A percentile compares a stretch with the other conserved stretches of the same genome.
These are phyloP conservation scores for Liquidambar formosana DNA, from an alignment of 164 flowering plant species.

Conservation along the genomic window DNA sequence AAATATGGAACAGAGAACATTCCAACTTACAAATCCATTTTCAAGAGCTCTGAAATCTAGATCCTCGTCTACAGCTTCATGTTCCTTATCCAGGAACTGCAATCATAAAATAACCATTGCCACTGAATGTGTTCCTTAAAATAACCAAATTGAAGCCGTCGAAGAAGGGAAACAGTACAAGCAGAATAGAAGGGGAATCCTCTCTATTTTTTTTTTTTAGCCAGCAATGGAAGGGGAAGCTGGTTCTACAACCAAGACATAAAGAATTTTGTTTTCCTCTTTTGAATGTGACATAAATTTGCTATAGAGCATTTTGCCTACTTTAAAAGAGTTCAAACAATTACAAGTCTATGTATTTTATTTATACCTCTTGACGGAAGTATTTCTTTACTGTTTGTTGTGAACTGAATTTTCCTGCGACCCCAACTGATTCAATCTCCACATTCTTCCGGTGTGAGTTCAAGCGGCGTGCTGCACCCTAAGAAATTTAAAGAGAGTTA, in stretches of 20 bases:
- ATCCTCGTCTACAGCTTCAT: slow-evolving; percentile 13
- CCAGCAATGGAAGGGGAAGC: too few species aligned
- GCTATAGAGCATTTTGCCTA: too few species aligned
- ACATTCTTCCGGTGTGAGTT: slow-evolving; percentile 68
- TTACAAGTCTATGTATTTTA: too few species aligned
- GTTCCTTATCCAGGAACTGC: slow-evolving; percentile 18
- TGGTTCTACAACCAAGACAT: too few species aligned
- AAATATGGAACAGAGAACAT: neutral
- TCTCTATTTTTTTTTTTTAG: too few species aligned
- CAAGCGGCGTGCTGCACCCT: slow-evolving; percentile 98
- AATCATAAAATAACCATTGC: neutral
- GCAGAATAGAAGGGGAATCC: too few species aligned
- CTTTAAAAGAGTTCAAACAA: too few species aligned
- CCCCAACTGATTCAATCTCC: slow-evolving; percentile 80
- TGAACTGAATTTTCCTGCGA: slow-evolving; percentile 60
- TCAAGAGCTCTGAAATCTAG: slow-evolving; percentile 20
- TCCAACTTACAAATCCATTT: slow-evolving; percentile 21
- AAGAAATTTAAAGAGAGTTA: slow-evolving; percentile 3
- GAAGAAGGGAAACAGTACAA: too few species aligned
- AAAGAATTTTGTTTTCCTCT: too few species aligned
- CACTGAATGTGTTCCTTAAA: too few species aligned
- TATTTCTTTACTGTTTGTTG: slow-evolving; percentile 56
- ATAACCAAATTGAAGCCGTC: too few species aligned
- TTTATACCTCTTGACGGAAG: slow-evolving; percentile 79
- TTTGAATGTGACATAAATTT: too few species aligned